Base-by-base conservation (phyloP, 1,139 yeast genomes). In the Diutina sp. region DNA sequence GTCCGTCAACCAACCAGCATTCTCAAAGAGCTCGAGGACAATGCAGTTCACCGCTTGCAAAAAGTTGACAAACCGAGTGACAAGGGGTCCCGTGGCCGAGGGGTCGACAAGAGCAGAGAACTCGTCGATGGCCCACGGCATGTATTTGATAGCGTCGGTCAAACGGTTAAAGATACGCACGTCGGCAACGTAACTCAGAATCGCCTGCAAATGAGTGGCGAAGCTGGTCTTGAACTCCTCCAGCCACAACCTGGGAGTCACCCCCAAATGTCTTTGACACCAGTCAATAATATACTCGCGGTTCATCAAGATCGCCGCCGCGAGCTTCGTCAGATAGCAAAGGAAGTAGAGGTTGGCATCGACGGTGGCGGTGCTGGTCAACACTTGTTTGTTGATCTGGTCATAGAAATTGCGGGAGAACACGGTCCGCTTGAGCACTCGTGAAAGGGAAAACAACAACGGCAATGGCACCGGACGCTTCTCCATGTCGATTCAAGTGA, bases 1-100 rank as follows among this genome's bases (percentile, higher is more conserved):
- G 55, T 79, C 84, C 2, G 80, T 75, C 51, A 78, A 67, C 80
- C 83, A 81, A 1, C 84, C 85, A n/a, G 77, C 75, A 58, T 80
- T 80, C 61, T 81, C 85, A 51, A 80, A 67, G 6, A 80, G 69
- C 64, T 81, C 85, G 60, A 76, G 69, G 4, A 73, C 67, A 55
- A 76, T 67, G 60, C 80, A 76, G 59, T 76, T 76, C 57, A 76
- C 59, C 2, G 80, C 68, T 62, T 76, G 80, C 35, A 70, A 62
- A 46, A 75, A 67, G 60, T 75, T 75, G 58, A 76, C 60, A 53
- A 74, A 63, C 29, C 79, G 63, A 60, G 74, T 71, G 6, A 69
- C 56, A 9, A 25, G 35, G 0, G 78, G 72, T 1, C 61, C 66
- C 3, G 68, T 55, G 30, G 66, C 63, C 6, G 65, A 47, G 0